These are phyloP conservation scores for Teratosphaeria pseudoeucalypti DNA, from an alignment of 2,329 filamentous ascomycete genomes.

Conservation along the genomic window DNA sequence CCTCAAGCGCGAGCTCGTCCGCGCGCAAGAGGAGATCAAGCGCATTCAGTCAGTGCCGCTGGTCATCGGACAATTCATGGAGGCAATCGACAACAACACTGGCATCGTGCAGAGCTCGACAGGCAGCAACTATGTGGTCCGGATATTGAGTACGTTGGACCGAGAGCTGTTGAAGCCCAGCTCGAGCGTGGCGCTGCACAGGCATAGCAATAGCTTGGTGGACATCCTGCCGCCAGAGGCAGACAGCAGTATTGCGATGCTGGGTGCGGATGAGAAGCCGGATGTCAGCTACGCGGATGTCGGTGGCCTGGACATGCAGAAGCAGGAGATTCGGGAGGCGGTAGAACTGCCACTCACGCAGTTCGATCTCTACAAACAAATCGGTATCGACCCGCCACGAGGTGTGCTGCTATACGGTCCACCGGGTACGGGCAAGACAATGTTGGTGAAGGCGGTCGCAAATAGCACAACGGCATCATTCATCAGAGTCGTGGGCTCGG, in stretches of 20 bases:
- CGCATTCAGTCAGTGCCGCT: slow-evolving; percentile 96
- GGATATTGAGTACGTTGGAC: slow-evolving; percentile 94
- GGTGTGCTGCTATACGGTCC: slow-evolving; percentile 94
- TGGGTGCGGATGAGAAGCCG: slow-evolving; percentile 91
- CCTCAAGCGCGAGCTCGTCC: slow-evolving; percentile 90
- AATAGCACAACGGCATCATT: slow-evolving; percentile 98
- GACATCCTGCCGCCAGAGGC: slow-evolving; percentile 98
- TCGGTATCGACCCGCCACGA: slow-evolving; percentile 94
- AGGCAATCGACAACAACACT: slow-evolving; percentile 98
- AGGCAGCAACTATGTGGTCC: slow-evolving; percentile 96
- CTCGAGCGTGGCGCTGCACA: slow-evolving; percentile 92
- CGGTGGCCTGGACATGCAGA: slow-evolving; percentile 97
- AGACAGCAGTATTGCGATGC: slow-evolving; percentile 97
- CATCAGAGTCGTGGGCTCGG: slow-evolving; percentile 94
- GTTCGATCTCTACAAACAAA: slow-evolving; percentile 98
- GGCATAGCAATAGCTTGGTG: slow-evolving; percentile 95
- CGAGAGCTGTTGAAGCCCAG: slow-evolving; percentile 96
- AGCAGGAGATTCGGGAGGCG: slow-evolving; percentile 96
- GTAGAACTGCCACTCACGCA: slow-evolving; percentile 94
- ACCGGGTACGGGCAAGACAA: slow-evolving; percentile 91
- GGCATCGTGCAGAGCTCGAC: slow-evolving; percentile 98
- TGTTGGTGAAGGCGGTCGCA: slow-evolving; percentile 95
- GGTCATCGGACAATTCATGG: slow-evolving; percentile 99
- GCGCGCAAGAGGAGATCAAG: slow-evolving; percentile 98
- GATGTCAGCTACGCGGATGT: slow-evolving; percentile 98